Evolutionary conservation across 257 asterid species (phyloP), one percentile per base, ranked within the genome.

Genomic region (Solanum dulcamara): DNA sequence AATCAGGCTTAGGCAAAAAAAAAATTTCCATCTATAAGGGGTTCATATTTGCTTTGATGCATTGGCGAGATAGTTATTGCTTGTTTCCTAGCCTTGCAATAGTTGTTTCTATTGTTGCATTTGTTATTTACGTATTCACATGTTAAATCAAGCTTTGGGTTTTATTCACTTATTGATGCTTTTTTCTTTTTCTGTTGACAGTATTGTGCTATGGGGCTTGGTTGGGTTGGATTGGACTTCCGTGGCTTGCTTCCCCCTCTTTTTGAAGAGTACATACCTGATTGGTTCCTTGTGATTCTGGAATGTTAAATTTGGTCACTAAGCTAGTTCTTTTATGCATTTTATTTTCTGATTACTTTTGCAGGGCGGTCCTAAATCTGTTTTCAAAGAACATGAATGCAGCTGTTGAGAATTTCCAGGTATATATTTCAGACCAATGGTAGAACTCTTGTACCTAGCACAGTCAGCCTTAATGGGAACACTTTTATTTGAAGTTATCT

Each of bases 121-220:
- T 77, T 77, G 62, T 77, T 18, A 74, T 79, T 30, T 80, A 13
- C 72, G 28, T 46, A 17, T 30, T 46, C 83, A 38, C 8, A 26
- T 4, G 6, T 77, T 77, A 2, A 46, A 75, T 75, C 26, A 75
- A 44, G 82, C 40, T 46, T 28, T 77, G 62, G 62, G 40, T 46
- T 77, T 46, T 2, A 4, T 48, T 46, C 81, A 68, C 51, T 84
- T 84, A 81, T 83, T 50, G 40, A 70, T 84, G 24, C 37, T 66
- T 67, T 50, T n/a, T 17, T 68, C 35, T 81, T 84, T 60, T 91
- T 91, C 15, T 84, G 85, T 85, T 86, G 77, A 82, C 94, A 97
- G 99, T 97, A 94, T 88, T 92, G 98, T 86, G 98, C 98, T 81
- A 92, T 92, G 97, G 98, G 99, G 86, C 97, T 95, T 74, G 98